Evolutionary conservation across 345 rosid genomes (phyloP), one percentile per base, ranked within the genome.

Genomic region (Gossypium herbaceum): DNA sequence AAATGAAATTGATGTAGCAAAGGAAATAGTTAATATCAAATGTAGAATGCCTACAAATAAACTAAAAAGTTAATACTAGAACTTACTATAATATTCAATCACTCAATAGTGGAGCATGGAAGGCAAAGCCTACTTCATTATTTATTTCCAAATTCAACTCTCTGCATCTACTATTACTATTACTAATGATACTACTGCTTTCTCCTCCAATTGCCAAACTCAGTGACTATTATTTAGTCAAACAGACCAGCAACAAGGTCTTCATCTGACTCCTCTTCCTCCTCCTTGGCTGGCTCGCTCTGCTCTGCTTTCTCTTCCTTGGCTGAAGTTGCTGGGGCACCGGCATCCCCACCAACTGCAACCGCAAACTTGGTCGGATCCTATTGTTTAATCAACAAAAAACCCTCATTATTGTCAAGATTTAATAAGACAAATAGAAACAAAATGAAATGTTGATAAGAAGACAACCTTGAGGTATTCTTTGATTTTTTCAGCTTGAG

Each of bases 361-460:
- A 75, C 84, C 0, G 81, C 85, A 68, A 85, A 87, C 81, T 85
- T 88, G 83, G 83, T 77, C 1, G 91, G 91, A 75, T 85, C 86
- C 89, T 87, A 71, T 22, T 17, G 16, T 43, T 7, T 48, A 44
- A 25, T 48, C 9, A 27, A 7, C 25, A 62, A 45, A 29, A 61
- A 44, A 20, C 1, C 2, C 16, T 66, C 5, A 67, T 8, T 24
- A 1, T 12, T 8, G 17, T 69, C n/a, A 29, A 17, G 2, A 6
- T 16, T 9, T 0, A 25, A 71, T 2, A 60, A 24, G 34, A 22
- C 62, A 1, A n/a, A 22, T 22, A 10, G 62, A 57, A 34, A 12
- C 48, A 17, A 2, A 20, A 7, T 20, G 43, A 57, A 47, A 62
- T 20, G 24, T 7, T 12, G 0, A 20, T 43, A 20, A 9, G 7